Evolutionary conservation across 768 basidiomycete genomes (phyloP), one percentile per base, ranked within the genome.

Genomic region (Amanita molliuscula): DNA sequence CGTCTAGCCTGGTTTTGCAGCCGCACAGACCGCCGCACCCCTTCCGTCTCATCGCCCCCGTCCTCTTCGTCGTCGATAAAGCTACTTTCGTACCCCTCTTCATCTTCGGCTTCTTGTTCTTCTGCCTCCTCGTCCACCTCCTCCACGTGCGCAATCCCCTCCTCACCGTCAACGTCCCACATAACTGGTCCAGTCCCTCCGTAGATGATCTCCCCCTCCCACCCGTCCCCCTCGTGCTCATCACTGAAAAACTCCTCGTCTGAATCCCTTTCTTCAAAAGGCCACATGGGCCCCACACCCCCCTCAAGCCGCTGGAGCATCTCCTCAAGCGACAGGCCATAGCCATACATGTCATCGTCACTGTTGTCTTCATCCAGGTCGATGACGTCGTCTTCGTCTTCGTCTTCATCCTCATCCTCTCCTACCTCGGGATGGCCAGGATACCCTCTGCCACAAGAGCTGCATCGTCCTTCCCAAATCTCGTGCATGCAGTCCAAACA

Each of bases 401-500:
- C 67, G 15, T 71, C 71, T 9, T 69, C 72, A 7, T 68, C 71
- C 25, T 66, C 68, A 18, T 69, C 61, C 5, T 58, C 66, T 20
- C 25, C 47, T 31, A 25, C 23, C 4, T 59, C 59, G 10, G 57
- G 62, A 43, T 84, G 83, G 1, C 77, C 82, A 3, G 67, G 68
- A 57, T 87, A 88, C 16, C 61, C 62, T 29, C 84, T 73, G 25
- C 74, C 69, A 55, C 88, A 90, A 9, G 59, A 58, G 3, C 78
- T 72, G 58, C 88, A 91, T 18, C 71, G 60, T 1, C 83, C 84
- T 53, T 71, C 78, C 76, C 74, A 79, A 53, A 91, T 84, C 65
- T 91, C 88, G 58, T 89, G 79, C 71, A 81, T 74, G 55, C 87
- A 90, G 37, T 81, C 80, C 13, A 79, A 58, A 60, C 88, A 91